phyloP scores from a whole-genome alignment of 202 grass and related monocot species.

The Schoenoplectus triqueter region DNA sequence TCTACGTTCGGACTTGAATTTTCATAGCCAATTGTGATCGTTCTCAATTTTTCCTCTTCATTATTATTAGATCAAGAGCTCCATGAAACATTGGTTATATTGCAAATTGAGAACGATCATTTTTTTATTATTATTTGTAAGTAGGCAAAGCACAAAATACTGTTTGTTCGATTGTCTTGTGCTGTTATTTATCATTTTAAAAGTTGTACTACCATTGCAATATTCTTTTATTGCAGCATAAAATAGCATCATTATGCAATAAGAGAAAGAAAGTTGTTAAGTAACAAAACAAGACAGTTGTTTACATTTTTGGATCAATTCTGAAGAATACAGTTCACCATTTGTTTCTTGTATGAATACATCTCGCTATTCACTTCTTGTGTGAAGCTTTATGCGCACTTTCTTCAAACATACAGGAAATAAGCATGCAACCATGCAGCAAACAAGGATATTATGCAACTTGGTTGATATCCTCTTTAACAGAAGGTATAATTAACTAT shows the following conservation, averaged over 20 bases:
- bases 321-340: neutral
- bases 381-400: conserved; percentile 20
- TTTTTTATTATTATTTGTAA: no score
- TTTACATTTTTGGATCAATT: neutral
- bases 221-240: neutral
- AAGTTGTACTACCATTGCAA: no score
- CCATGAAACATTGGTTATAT: neutral
- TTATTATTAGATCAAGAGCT: neutral
- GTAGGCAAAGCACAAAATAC: no score
- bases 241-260: neutral
- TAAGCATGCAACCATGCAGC: conserved; percentile 44
- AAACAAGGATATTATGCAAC: conserved; percentile 66
- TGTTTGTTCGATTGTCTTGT: no score
- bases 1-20: neutral
- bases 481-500: conserved; percentile 49
- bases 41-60: neutral
- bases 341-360: neutral
- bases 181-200: no score
- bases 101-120: neutral
- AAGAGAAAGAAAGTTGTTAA: neutral
- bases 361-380: neutral
- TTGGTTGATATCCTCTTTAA: conserved; percentile 86
- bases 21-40: neutral
- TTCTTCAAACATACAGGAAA: conserved; percentile 48
- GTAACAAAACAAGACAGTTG: neutral